Base-by-base conservation (phyloP, 1,139 yeast species). In the Debaryomyces sp. region DNA sequence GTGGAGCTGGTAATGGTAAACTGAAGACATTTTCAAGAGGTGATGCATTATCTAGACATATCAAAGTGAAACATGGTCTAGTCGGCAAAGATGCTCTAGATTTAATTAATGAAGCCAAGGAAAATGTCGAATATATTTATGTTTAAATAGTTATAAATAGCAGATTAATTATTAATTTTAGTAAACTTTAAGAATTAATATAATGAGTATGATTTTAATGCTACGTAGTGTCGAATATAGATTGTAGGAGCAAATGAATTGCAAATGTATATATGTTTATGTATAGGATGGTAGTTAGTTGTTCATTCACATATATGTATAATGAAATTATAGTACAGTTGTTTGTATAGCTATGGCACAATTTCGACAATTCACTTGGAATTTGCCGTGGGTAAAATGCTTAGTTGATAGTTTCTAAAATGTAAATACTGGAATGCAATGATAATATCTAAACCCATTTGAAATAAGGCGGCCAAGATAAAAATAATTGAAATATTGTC, bases 401-500 rank as follows among this genome's bases (percentile, higher is more conserved):
- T 10, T 29, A 52, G 27, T 13, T 36, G 34, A 9, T 26, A 21
- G 46, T 58, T 56, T 50, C 60, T 66, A 63, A 80, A 87, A 61
- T 84, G 79, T 44, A 87, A 71, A 62, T 83, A 91, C 63, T 89
- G 96, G 46, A 80, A 81, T 13, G 90, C 91, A 51, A 90, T 87
- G 56, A 84, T 79, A 38, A 88, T 67, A 65, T 91, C 96, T 51
- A 91, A 74, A 15, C 79, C 61, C 81, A 89, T 88, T 70, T 91
- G 97, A 62, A 90, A 85, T 38, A 87, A 67, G 0, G 94, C 96
- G 51, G 96, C 95, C 49, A 85, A 60, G 34, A 89, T 75, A 63
- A 91, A 91, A 39, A 90, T 79, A 6, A 73, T 59, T 8, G 94
- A 85, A 23, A 89, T 81, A 55, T 85, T 78, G 48, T 78, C 78